Percentiles rank a stretch among this genome's conserved stretches.
These are phyloP conservation scores for Sarocladiaceae sp. DNA, from an alignment of 2,329 filamentous ascomycete genomes.

Conservation along the genomic window DNA sequence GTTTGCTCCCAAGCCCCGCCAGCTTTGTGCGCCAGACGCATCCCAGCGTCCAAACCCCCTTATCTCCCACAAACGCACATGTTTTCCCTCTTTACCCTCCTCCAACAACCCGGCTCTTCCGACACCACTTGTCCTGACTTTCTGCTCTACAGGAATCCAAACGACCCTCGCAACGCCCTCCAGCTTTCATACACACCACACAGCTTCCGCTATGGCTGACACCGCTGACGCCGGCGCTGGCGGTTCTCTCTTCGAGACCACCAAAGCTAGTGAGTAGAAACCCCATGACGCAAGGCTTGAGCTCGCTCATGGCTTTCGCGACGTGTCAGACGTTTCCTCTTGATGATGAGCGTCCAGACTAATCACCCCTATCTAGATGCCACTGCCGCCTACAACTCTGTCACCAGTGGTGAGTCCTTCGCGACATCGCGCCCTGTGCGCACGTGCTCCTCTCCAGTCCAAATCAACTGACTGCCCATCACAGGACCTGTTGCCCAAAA, in stretches of 20 bases:
- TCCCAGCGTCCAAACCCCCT: too few relatives aligned
- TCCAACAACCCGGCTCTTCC: too few relatives aligned
- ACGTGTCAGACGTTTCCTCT: background rate
- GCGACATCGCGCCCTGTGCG: background rate
- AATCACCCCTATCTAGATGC: conserved; percentile 31
- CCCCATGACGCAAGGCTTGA: conserved; percentile 26
- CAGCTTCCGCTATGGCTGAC: conserved; percentile 23
- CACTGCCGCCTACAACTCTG: conserved; percentile 39
- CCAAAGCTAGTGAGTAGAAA: conserved; percentile 46
- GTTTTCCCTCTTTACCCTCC: too few relatives aligned
- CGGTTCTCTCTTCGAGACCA: conserved; percentile 35
- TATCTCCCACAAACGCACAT: too few relatives aligned
- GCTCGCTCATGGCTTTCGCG: conserved; percentile 4
- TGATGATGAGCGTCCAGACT: background rate
- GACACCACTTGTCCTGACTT: too few relatives aligned
- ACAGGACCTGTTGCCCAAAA: conserved; percentile 54
- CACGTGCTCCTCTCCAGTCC: conserved; percentile 2
- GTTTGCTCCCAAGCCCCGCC: too few relatives aligned
- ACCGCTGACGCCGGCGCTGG: conserved; percentile 42
- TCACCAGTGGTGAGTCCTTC: conserved; percentile 38
- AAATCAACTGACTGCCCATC: background rate
- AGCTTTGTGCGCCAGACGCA: too few relatives aligned
- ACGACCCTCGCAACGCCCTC: too few relatives aligned
- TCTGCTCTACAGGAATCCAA: too few relatives aligned
- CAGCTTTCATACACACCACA: background rate